Evolutionary conservation across 2,329 filamentous ascomycete genomes (phyloP), one percentile per base, ranked within the genome.

Genomic region (Alternaria triticimaculans): DNA sequence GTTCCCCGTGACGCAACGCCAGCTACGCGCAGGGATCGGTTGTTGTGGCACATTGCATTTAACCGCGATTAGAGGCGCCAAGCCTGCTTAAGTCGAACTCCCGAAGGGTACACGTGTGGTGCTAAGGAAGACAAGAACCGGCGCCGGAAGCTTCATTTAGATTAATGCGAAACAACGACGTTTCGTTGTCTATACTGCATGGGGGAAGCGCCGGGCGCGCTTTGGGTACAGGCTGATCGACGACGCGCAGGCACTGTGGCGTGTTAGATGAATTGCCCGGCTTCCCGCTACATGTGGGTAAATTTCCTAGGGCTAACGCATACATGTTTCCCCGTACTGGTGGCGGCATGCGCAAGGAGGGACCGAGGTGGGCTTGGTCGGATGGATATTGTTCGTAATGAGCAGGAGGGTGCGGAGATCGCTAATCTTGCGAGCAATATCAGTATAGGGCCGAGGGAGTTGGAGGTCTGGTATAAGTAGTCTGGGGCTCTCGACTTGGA

Each of bases 111-210:
- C 48, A 51, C 48, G 46, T 28, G 15, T 15, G 20, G 25, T 48
- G 54, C 54, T 55, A 62, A 66, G 44, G n/a, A 46, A 44, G 60
- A 63, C 62, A 70, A 69, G 67, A 61, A 58, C 58, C 50, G 61
- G 58, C 63, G 62, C 63, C 56, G 67, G 62, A 68, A 68, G 67
- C 66, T 70, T 67, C 62, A 51, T 54, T 44, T 65, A 72, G 18
- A 72, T 69, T 72, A 64, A 58, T 21, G 46, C n/a, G 54, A 58
- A 51, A 51, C 54, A 18, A 21, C 46, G 18, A 48, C 43, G 37
- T 26, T 46, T 46, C 55, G 43, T 46, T 18, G 26, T 49, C 26
- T 41, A 43, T 30, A 18, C 53, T 43, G 18, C 18, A 41, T 56
- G 44, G 44, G 33, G 53, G 25, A 57, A 49, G 23, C 14, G 6